A percentile compares a stretch with the other conserved stretches of the same genome.
These are phyloP conservation scores for Petasospora rhodanensis DNA, from an alignment of 1,139 yeast species.

Conservation along the genomic window DNA sequence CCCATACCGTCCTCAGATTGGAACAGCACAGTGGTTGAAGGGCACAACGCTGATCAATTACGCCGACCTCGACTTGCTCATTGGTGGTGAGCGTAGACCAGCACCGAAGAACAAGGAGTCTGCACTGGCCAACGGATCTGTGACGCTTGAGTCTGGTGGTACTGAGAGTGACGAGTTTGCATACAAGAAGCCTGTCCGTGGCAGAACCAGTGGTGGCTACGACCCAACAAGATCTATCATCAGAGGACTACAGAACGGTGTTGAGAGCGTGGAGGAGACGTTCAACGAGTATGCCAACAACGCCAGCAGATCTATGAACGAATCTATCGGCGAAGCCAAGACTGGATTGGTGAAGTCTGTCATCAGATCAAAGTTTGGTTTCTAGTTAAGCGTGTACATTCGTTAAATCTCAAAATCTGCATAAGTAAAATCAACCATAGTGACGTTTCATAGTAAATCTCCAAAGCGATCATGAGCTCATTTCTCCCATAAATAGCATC, in stretches of 20 bases:
- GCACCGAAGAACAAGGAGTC: constrained; percentile 53
- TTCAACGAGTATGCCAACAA: constrained; percentile 55
- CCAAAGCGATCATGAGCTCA: too few relatives aligned
- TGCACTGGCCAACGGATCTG: constrained; percentile 50
- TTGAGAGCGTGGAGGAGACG: constrained; percentile 51
- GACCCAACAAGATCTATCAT: constrained; percentile 37
- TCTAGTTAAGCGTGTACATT: constrained; percentile 27
- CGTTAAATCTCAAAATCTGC: too few relatives aligned
- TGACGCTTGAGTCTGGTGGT: constrained; percentile 30
- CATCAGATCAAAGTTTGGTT: constrained; percentile 49
- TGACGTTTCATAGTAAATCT: too few relatives aligned
- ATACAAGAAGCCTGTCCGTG: constrained; percentile 49
- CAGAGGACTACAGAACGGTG: constrained; percentile 46
- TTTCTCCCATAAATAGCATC: too few relatives aligned
- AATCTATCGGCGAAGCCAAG: constrained; percentile 46
- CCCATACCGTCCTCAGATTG: constrained; percentile 77
- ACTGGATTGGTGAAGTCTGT: constrained; percentile 49
- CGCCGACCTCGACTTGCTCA: constrained; percentile 52
- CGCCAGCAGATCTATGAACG: constrained; percentile 51
- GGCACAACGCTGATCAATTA: constrained; percentile 60
- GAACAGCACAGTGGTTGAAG: constrained; percentile 83
- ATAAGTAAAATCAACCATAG: too few relatives aligned
- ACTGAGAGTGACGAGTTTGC: constrained; percentile 31
- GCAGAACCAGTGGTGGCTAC: constrained; percentile 32
- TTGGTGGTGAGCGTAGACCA: constrained; percentile 59